phyloP scores from a whole-genome alignment of 768 basidiomycete genomes.

The Lactarius vividus region DNA sequence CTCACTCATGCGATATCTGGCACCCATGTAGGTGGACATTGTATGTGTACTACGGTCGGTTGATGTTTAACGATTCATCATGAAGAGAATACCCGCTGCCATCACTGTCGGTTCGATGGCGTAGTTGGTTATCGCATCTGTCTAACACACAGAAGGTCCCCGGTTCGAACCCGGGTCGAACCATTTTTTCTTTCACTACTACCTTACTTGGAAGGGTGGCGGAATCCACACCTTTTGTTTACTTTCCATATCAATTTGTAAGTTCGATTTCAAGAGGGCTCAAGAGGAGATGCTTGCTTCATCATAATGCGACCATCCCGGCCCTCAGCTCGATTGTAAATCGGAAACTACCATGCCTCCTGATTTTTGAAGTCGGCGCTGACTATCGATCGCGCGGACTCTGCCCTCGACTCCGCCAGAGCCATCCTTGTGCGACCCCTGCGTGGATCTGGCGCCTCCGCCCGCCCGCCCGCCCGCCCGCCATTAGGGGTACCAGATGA shows the following conservation, averaged over 20 bases:
- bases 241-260: too few species aligned
- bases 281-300: background rate
- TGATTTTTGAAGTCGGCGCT: background rate
- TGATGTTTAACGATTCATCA: background rate
- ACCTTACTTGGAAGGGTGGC: too few species aligned
- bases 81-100: background rate
- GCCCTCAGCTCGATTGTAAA: background rate
- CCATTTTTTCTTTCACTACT: constrained; percentile 7
- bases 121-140: constrained; percentile 79
- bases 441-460: background rate
- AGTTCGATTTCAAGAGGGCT: background rate
- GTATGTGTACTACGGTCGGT: too few species aligned
- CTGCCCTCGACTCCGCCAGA: background rate
- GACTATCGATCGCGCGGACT: background rate
- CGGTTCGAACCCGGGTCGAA: constrained; percentile 31
- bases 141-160: constrained; percentile 49
- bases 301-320: background rate
- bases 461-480: background rate
- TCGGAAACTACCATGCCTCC: background rate
- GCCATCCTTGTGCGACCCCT: background rate
- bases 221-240: too few species aligned
- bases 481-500: background rate
- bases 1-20: too few species aligned
- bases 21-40: too few species aligned
- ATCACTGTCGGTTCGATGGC: constrained; percentile 47